Conservation (phyloP, 805 yeast species). For the Wickerhamiella siamensis region DNA sequence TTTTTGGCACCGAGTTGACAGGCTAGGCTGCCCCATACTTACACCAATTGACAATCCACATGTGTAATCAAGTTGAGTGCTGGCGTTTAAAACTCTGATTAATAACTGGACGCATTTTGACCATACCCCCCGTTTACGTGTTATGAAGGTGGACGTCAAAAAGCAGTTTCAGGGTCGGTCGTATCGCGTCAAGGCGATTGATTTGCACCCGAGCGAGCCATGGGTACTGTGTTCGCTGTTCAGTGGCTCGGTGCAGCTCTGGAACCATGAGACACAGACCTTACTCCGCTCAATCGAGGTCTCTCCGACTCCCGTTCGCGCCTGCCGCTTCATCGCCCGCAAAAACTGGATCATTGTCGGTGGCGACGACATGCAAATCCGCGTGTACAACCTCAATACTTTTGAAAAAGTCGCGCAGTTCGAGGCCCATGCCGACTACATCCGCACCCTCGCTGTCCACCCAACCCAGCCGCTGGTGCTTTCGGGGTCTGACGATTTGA, state of each 20-base stretch:
- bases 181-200: slow-evolving; percentile 94
- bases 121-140: neutral
- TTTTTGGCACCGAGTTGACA: too few relatives aligned
- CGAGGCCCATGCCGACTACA: slow-evolving; percentile 96
- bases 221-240: slow-evolving; percentile 89
- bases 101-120: neutral
- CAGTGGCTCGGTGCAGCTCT: slow-evolving; percentile 81
- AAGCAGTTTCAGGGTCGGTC: slow-evolving; percentile 82
- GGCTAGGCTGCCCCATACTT: slow-evolving; percentile 18
- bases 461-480: slow-evolving; percentile 82
- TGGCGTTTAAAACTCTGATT: slow-evolving; percentile 3
- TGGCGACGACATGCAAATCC: slow-evolving; percentile 84
- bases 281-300: slow-evolving; percentile 84
- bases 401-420: slow-evolving; percentile 89
- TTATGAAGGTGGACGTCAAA: slow-evolving; percentile 43
- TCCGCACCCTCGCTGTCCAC: slow-evolving; percentile 85
- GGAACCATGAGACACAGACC: slow-evolving; percentile 81
- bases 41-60: slow-evolving; percentile 38
- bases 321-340: slow-evolving; percentile 88
- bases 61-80: slow-evolving; percentile 10
- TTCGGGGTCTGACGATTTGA: slow-evolving; percentile 83
- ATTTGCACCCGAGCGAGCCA: slow-evolving; percentile 95
- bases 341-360: slow-evolving; percentile 97
- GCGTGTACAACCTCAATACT: slow-evolving; percentile 90
- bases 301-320: slow-evolving; percentile 90